Percentiles rank a stretch among this genome's conserved stretches.
These are phyloP conservation scores for Cornus florida DNA, from an alignment of 148 eudicot genomes.

Conservation along the genomic window DNA sequence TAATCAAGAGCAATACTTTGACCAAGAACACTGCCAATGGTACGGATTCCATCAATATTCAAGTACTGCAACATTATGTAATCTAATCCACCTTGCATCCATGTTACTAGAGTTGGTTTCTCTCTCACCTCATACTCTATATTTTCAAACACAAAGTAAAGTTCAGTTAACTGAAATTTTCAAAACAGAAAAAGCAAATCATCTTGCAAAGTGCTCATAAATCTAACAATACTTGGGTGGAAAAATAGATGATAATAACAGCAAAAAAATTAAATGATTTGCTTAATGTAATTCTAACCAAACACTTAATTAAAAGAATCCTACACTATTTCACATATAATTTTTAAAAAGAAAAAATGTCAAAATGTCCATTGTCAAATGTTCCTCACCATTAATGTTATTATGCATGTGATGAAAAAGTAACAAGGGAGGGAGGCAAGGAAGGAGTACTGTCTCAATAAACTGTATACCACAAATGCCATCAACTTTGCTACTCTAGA, in stretches of 20 bases:
- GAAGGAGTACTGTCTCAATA: neutral
- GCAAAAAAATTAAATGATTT: neutral
- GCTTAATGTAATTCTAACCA: neutral
- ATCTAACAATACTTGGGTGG: conserved; percentile 1
- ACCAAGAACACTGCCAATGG: conserved; percentile 96
- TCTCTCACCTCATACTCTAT: conserved; percentile 91
- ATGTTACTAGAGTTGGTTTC: conserved; percentile 70
- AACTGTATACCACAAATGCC: neutral
- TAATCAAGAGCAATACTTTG: conserved; percentile 98
- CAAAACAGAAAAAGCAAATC: conserved; percentile 5
- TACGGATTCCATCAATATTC: conserved; percentile 92
- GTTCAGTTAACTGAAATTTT: neutral
- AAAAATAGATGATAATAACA: neutral
- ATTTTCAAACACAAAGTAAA: conserved; percentile 2
- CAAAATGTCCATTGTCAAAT: neutral
- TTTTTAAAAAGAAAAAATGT: neutral
- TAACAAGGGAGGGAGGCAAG: neutral
- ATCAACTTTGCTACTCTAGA: neutral
- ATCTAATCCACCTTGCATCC: conserved; percentile 96
- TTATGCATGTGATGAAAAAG: neutral
- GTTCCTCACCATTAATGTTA: neutral
- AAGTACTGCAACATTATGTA: conserved; percentile 74
- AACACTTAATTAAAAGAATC: neutral
- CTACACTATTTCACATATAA: neutral
- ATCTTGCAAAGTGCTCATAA: neutral